A percentile compares a stretch with the other conserved stretches of the same genome.
phyloP scores from a whole-genome alignment of 441 rosid genomes.

The Gossypium davidsonii region DNA sequence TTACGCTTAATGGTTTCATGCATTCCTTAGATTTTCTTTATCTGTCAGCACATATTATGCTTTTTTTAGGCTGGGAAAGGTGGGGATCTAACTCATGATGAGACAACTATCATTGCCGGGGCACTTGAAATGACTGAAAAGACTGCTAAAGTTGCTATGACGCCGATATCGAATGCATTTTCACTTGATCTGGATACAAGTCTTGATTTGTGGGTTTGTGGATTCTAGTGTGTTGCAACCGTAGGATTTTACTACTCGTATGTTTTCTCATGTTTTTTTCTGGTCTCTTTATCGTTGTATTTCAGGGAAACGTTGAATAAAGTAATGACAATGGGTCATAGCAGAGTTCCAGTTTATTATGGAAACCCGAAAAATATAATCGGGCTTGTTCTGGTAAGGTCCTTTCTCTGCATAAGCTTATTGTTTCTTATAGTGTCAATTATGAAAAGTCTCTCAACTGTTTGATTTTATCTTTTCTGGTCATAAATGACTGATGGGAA shows the following conservation, averaged over 20 bases:
- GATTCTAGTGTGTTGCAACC: constrained; percentile 23
- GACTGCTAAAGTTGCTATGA: constrained; percentile 90
- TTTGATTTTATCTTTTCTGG: too few species aligned
- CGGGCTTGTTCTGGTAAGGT: constrained; percentile 74
- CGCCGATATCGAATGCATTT: constrained; percentile 84
- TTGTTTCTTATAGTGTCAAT: too few species aligned
- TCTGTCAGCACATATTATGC: constrained; percentile 4
- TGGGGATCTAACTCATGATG: constrained; percentile 80
- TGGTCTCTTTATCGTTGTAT: constrained; percentile 14
- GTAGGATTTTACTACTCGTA: background rate
- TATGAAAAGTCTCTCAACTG: too few species aligned
- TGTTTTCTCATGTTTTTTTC: constrained; percentile 12
- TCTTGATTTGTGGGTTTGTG: constrained; percentile 81
- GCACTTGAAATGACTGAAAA: constrained; percentile 89
- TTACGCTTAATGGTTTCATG: background rate
- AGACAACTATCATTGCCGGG: constrained; percentile 88
- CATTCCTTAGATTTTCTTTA: background rate
- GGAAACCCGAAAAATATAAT: constrained; percentile 60
- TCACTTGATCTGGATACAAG: constrained; percentile 92
- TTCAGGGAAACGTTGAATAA: constrained; percentile 70
- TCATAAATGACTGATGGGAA: too few species aligned
- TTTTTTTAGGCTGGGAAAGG: constrained; percentile 85
- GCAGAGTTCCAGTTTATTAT: constrained; percentile 80
- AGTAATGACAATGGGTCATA: constrained; percentile 82
- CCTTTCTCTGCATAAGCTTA: constrained; percentile 10